Conservation (phyloP, 1,139 yeast genomes). For the Hemisphaericaspora xylanilytica region DNA sequence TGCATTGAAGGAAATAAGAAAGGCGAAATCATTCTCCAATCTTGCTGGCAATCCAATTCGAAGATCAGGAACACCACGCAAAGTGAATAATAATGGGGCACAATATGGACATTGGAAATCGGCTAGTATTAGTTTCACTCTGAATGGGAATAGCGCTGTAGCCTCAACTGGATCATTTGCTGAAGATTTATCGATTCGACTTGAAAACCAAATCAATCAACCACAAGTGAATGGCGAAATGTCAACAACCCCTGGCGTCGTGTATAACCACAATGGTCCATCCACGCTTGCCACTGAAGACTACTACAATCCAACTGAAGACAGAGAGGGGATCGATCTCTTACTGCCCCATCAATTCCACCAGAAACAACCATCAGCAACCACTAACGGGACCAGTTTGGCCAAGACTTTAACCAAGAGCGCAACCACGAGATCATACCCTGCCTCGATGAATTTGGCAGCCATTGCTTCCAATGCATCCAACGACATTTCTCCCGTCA, state of each 20-base stretch:
- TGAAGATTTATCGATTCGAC: conserved; percentile 27
- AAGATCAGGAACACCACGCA: conserved; percentile 1
- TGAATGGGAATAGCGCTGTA: conserved; percentile 11
- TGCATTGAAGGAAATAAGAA: conserved; percentile 41
- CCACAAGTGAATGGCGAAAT: neutral
- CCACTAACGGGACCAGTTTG: conserved; percentile 8
- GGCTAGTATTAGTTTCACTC: neutral
- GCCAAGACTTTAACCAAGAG: conserved; percentile 15
- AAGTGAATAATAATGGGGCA: neutral
- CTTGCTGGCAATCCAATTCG: conserved; percentile 9
- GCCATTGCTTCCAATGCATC: conserved; percentile 23
- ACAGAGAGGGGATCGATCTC: conserved; percentile 21
- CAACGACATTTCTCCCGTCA: conserved; percentile 5
- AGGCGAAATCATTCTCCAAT: conserved; percentile 35
- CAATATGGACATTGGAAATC: conserved; percentile 1
- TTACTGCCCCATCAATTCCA: conserved; percentile 27
- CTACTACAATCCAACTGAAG: conserved; percentile 2
- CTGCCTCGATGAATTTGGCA: conserved; percentile 40
- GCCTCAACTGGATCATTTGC: conserved; percentile 12
- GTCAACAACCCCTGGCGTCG: neutral
- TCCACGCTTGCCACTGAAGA: neutral
- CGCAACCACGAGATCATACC: conserved; percentile 33
- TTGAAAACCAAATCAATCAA: conserved; percentile 22
- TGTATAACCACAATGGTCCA: neutral
- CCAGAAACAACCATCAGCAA: neutral